Evolutionary conservation across 2,329 filamentous ascomycete species (phyloP).

Genomic region (Pestalotiopsis sp.): DNA sequence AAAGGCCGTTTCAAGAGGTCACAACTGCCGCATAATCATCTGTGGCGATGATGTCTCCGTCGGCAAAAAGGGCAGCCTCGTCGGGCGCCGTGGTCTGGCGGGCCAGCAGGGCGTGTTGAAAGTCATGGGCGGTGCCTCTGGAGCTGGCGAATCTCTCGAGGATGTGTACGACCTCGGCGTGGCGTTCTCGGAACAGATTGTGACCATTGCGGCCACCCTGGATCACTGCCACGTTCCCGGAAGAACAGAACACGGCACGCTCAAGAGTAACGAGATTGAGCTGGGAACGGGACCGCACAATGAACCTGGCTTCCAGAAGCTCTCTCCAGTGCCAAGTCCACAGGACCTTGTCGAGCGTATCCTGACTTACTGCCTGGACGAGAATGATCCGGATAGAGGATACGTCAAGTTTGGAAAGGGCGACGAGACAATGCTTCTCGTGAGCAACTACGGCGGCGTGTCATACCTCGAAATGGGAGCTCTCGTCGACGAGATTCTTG

Average conservation of each 20-base stretch:
- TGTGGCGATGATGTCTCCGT: constrained; percentile 69
- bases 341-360: constrained; percentile 58
- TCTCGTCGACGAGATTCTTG: constrained; percentile 54
- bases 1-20: constrained; percentile 56
- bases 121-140: constrained; percentile 54
- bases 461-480: constrained; percentile 60
- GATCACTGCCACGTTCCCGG: constrained; percentile 65
- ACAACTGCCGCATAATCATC: constrained; percentile 58
- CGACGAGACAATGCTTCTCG: constrained; percentile 54
- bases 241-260: constrained; percentile 48
- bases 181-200: constrained; percentile 52
- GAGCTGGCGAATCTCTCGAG: constrained; percentile 49
- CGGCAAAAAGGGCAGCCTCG: constrained; percentile 57
- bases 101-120: constrained; percentile 65
- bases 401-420: constrained; percentile 49
- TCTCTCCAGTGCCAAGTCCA: constrained; percentile 53
- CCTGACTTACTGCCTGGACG: constrained; percentile 62
- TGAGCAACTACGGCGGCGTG: constrained; percentile 64
- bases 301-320: constrained; percentile 62
- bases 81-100: constrained; percentile 63
- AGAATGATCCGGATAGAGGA: constrained; percentile 50
- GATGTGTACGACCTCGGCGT: constrained; percentile 53
- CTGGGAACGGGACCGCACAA: constrained; percentile 71
- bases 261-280: constrained; percentile 56
- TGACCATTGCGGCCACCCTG: constrained; percentile 60